Percentiles rank a stretch among this genome's conserved stretches.
These are phyloP conservation scores for Psilocybe subaeruginosa DNA, from an alignment of 768 basidiomycete genomes.

Conservation along the genomic window DNA sequence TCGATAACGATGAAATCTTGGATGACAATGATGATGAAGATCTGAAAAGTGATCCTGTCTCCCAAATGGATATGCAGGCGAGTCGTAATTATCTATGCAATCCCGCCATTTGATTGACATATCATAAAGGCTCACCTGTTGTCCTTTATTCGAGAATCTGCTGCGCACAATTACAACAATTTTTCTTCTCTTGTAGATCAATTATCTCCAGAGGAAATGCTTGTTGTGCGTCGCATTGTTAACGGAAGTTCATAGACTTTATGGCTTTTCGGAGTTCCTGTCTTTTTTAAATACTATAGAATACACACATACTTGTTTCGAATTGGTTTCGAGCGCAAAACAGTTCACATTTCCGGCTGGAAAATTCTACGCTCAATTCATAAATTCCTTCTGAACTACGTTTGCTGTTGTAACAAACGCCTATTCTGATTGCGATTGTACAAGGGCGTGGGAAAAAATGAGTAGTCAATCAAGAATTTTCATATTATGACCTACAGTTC, in stretches of 20 bases:
- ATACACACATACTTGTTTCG: no score
- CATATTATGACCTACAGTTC: neutral
- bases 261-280: no score
- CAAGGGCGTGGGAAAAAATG: neutral
- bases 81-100: conserved; percentile 11
- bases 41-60: conserved; percentile 82
- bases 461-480: conserved; percentile 18
- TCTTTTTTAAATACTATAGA: neutral
- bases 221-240: conserved; percentile 61
- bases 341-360: neutral
- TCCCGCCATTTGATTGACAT: neutral
- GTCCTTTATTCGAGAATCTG: conserved; percentile 71
- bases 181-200: conserved; percentile 69
- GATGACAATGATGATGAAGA: conserved; percentile 86
- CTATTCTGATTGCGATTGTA: neutral
- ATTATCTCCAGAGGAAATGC: conserved; percentile 69
- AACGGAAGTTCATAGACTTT: conserved; percentile 7
- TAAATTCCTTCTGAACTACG: no score
- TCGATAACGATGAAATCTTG: conserved; percentile 79
- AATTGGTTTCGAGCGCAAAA: neutral
- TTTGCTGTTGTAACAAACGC: no score
- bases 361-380: no score
- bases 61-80: conserved; percentile 81
- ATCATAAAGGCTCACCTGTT: conserved; percentile 63
- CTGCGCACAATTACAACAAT: conserved; percentile 58